Conservation (phyloP, 2,329 filamentous ascomycete species). For the Xylariaceae sp. region DNA sequence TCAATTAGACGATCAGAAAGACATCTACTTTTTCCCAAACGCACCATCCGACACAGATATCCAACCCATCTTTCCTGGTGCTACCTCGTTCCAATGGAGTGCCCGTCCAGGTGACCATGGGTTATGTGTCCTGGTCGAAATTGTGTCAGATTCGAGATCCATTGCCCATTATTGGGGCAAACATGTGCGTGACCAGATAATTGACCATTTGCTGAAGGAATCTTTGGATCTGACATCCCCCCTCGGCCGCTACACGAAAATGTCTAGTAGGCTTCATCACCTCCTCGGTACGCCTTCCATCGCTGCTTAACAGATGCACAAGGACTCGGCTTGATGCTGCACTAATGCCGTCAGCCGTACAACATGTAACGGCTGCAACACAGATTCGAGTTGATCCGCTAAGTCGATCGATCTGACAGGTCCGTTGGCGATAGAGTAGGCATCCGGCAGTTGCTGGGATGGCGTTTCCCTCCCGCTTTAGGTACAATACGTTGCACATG, state of each 20-base stretch:
- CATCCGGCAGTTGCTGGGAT: constrained; percentile 13
- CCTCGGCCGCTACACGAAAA: too few species aligned
- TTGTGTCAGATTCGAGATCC: not conserved
- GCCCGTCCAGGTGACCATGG: not conserved
- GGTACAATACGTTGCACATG: constrained; percentile 12
- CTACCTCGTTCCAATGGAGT: too few species aligned
- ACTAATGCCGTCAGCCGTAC: constrained; percentile 10
- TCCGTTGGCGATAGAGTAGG: constrained; percentile 8
- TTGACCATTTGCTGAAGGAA: too few species aligned
- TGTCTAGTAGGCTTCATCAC: not conserved
- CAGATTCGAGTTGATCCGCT: constrained; percentile 9
- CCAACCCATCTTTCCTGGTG: not conserved
- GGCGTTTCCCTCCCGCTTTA: constrained; percentile 6
- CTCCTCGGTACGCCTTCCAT: constrained; percentile 7
- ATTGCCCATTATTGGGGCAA: too few species aligned
- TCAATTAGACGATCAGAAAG: too few species aligned
- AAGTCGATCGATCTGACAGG: constrained; percentile 13
- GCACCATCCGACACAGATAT: not conserved
- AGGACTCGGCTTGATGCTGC: constrained; percentile 9
- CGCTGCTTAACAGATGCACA: too few species aligned
- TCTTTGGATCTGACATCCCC: too few species aligned
- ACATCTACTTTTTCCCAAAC: too few species aligned
- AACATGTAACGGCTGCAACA: constrained; percentile 15
- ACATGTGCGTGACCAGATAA: too few species aligned
- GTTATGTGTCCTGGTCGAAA: not conserved